phyloP scores from a whole-genome alignment of 768 basidiomycete genomes.

The Lentinula aciculospora region DNA sequence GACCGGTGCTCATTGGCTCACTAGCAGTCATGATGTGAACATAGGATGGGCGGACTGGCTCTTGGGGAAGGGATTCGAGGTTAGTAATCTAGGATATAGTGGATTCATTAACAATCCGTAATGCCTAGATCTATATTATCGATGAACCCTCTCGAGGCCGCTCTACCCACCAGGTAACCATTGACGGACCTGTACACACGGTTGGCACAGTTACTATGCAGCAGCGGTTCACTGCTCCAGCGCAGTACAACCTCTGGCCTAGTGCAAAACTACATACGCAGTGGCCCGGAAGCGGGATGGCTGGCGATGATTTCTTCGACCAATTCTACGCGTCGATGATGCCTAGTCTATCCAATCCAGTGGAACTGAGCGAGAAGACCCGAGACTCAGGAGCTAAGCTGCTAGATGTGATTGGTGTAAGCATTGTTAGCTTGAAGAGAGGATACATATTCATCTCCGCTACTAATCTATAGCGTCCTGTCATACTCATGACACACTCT shows the following conservation, averaged over 20 bases:
- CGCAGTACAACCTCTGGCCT: slow-evolving; percentile 36
- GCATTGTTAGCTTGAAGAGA: slow-evolving; percentile 12
- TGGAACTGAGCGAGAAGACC: slow-evolving; percentile 31
- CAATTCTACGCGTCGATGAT: slow-evolving; percentile 38
- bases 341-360: slow-evolving; percentile 29
- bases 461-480: slow-evolving; percentile 27
- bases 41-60: slow-evolving; percentile 29
- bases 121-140: slow-evolving; percentile 30
- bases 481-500: slow-evolving; percentile 44
- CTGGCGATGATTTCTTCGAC: slow-evolving; percentile 38
- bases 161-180: slow-evolving; percentile 33
- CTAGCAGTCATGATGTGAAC: slow-evolving; percentile 25
- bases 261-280: slow-evolving; percentile 41
- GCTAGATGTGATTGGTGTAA: slow-evolving; percentile 43
- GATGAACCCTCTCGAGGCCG: slow-evolving; percentile 43
- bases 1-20: slow-evolving; percentile 25
- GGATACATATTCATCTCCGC: background rate
- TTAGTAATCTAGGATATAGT: slow-evolving; percentile 10
- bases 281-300: slow-evolving; percentile 47
- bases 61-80: slow-evolving; percentile 24
- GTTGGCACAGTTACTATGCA: slow-evolving; percentile 27
- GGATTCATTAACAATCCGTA: background rate
- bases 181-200: slow-evolving; percentile 29
- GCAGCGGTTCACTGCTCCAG: slow-evolving; percentile 38
- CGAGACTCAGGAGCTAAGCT: slow-evolving; percentile 34